Evolutionary conservation across 441 rosid genomes (phyloP).

Genomic region (Francoa sonchifolia): DNA sequence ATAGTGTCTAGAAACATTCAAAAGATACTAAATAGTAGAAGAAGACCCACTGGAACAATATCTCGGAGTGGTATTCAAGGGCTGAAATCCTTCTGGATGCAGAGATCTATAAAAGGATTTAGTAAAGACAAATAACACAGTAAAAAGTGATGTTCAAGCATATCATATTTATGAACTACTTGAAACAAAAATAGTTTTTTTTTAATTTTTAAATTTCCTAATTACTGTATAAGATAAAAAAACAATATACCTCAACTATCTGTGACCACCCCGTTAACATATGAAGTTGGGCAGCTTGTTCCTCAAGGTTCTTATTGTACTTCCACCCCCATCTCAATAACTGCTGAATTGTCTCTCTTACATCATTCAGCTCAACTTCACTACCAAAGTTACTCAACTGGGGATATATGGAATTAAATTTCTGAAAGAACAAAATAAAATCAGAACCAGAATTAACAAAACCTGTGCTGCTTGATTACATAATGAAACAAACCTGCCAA

Average conservation of each 20-base stretch:
- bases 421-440: conserved; percentile 31
- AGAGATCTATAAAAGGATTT: conserved; percentile 41
- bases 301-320: conserved; percentile 90
- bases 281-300: conserved; percentile 97
- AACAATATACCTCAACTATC: conserved; percentile 62
- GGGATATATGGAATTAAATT: conserved; percentile 55
- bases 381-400: conserved; percentile 44
- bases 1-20: conserved; percentile 14
- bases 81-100: conserved; percentile 67
- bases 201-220: no score
- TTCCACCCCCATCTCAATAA: conserved; percentile 97
- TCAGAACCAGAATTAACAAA: conserved; percentile 14
- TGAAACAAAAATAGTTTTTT: no score
- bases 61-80: conserved; percentile 65
- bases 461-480: not conserved
- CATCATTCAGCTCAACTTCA: conserved; percentile 72
- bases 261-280: conserved; percentile 98
- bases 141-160: not conserved
- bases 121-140: conserved; percentile 6
- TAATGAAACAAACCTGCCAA: conserved; percentile 59
- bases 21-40: conserved; percentile 5
- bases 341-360: conserved; percentile 67
- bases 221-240: no score
- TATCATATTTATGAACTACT: no score
- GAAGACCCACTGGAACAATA: conserved; percentile 63